Conservation (phyloP, 73 alveolate genomes). For the Effrenium voratum region DNA sequence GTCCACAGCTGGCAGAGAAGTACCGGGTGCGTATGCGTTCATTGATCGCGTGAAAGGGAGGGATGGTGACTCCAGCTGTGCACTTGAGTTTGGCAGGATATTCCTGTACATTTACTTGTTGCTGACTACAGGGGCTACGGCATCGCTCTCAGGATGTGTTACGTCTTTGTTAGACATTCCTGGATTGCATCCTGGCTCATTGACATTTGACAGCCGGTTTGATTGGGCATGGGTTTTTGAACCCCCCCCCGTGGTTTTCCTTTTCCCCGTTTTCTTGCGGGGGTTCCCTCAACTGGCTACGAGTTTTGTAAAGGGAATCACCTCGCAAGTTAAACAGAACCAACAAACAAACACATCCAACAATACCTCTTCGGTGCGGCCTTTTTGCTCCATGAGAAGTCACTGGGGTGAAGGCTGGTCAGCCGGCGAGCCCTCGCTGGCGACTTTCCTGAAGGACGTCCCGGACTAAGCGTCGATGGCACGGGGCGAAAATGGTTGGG, state of each 20-base stretch:
- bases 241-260: too few species aligned
- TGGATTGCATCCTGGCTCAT: too few species aligned
- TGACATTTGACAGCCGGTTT: too few species aligned
- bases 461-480: neutral
- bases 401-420: conserved; percentile 93
- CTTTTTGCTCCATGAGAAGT: too few species aligned
- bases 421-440: conserved; percentile 72
- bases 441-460: conserved; percentile 70
- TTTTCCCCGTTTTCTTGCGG: too few species aligned
- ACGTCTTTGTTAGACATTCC: too few species aligned
- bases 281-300: too few species aligned
- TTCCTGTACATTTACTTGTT: conserved; percentile 61
- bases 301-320: too few species aligned
- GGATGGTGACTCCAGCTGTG: neutral
- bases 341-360: too few species aligned
- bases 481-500: neutral
- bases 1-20: conserved; percentile 78
- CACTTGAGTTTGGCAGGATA: neutral
- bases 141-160: neutral
- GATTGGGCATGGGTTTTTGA: too few species aligned
- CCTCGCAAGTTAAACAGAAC: too few species aligned
- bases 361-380: too few species aligned
- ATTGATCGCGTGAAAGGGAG: neutral
- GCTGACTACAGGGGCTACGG: conserved; percentile 93
- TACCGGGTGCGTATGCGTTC: conserved; percentile 3